Evolutionary conservation across 139 green algal genomes (phyloP), one percentile per base, ranked within the genome.

Genomic region (Coelastrella sp.): DNA sequence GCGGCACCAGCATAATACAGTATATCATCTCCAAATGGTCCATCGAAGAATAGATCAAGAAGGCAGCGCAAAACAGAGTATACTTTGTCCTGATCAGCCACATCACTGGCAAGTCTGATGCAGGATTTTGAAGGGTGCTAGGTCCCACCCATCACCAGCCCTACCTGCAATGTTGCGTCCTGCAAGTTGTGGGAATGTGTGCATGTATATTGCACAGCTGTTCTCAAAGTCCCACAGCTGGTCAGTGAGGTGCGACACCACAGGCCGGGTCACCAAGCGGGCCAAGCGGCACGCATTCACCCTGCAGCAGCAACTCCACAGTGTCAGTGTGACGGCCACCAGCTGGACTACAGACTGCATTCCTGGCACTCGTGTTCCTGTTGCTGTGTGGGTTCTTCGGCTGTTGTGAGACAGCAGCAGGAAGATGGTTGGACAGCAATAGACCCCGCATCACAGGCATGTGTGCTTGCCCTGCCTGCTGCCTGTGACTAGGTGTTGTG

Each of bases 191-290:
- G 61, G 81, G 25, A 87, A 76, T 20, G 19, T 12, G 60, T 87
- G 81, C 81, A 75, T 75, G 81, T 63, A 87, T 19, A 87, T 19
- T 22, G 81, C 81, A 19, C 60, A 74, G 81, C 60, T 75, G 61
- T 87, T 87, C 20, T 25, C 68, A 61, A 87, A 87, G 81, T 87
- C 60, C 60, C 61, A 87, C n/a, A 87, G 27, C 22, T 19, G 49
- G 81, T 87, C 81, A 25, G 81, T 75, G 10, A 87, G 81, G 60
- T 58, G n/a, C 24, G 58, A 59, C n/a, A 87, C 61, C 6, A 75
- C 81, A 11, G 81, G 81, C 11, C 81, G 59, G 20, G 81, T 87
- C 60, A 87, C 81, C 61, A 87, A 11, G 24, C 27, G 49, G 24
- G 81, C 81, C n/a, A 87, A 20, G 8, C 81, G 81, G 7, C 19